These are phyloP conservation scores for Vitis riparia DNA, from an alignment of 164 flowering plant species.

Conservation along the genomic window DNA sequence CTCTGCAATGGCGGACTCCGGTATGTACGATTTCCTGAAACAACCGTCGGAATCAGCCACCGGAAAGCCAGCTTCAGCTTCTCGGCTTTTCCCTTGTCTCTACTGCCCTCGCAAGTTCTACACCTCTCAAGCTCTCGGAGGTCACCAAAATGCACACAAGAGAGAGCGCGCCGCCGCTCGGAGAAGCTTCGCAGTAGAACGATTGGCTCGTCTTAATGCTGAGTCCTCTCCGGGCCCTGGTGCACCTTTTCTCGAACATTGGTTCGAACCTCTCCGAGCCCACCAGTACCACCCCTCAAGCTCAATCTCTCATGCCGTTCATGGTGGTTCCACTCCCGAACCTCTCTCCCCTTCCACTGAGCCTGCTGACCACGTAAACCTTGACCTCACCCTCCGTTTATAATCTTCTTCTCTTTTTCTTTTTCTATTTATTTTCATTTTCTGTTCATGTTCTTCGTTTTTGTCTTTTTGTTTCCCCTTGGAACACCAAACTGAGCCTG, in stretches of 20 bases:
- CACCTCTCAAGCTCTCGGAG: constrained; percentile 76
- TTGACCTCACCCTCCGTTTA: constrained; percentile 48
- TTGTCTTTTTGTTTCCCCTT: not conserved
- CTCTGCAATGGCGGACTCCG: constrained; percentile 38
- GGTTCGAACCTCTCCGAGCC: constrained; percentile 13
- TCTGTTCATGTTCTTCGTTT: not conserved
- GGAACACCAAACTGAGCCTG: not conserved
- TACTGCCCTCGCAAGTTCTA: constrained; percentile 60
- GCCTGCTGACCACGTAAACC: constrained; percentile 16
- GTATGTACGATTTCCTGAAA: constrained; percentile 34
- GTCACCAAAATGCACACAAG: constrained; percentile 82
- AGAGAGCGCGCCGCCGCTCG: constrained; percentile 63
- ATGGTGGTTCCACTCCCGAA: not conserved
- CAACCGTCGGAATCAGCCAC: constrained; percentile 2
- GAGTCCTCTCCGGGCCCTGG: no score
- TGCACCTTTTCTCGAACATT: not conserved
- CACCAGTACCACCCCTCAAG: constrained; percentile 1
- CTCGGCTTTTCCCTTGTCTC: constrained; percentile 45
- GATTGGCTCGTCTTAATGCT: not conserved
- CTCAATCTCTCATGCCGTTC: not conserved
- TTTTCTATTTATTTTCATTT: not conserved
- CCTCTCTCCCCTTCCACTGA: constrained; percentile 6
- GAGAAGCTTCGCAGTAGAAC: constrained; percentile 14
- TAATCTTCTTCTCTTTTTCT: constrained; percentile 4
- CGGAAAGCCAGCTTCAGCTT: constrained; percentile 3